These are phyloP conservation scores for Avicennia marina DNA, from an alignment of 257 asterid genomes.

Conservation along the genomic window DNA sequence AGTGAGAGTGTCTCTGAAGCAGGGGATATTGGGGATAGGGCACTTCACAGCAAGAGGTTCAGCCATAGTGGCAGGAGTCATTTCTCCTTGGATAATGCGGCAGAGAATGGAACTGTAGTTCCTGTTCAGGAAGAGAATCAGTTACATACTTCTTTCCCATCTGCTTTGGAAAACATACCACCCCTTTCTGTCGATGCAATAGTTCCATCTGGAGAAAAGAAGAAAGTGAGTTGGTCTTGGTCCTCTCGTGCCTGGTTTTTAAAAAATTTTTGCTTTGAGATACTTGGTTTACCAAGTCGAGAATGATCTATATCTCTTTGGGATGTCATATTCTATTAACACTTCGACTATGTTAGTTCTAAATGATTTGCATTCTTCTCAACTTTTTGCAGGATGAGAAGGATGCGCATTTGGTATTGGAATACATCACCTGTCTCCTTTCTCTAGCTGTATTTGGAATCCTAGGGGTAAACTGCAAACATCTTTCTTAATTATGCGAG, in stretches of 20 bases:
- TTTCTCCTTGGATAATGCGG: constrained; percentile 36
- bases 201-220: constrained; percentile 24
- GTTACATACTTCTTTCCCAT: constrained; percentile 17
- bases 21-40: constrained; percentile 88
- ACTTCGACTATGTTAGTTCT: neutral
- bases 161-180: constrained; percentile 10
- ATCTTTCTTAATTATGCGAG: too few species aligned
- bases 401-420: constrained; percentile 41
- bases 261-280: neutral
- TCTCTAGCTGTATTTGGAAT: constrained; percentile 68
- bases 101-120: constrained; percentile 36
- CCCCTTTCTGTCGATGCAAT: constrained; percentile 7
- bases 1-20: constrained; percentile 74
- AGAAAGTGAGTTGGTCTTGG: constrained; percentile 32
- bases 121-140: constrained; percentile 38
- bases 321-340: too few species aligned
- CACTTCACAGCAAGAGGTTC: constrained; percentile 50
- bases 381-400: constrained; percentile 39
- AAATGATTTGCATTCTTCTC: neutral
- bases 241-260: neutral
- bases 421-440: constrained; percentile 45
- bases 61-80: constrained; percentile 41
- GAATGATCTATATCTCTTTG: neutral
- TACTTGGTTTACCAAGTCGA: neutral
- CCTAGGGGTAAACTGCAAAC: constrained; percentile 42